phyloP scores from a whole-genome alignment of 768 basidiomycete genomes.

The Pulveroboletus sp. region DNA sequence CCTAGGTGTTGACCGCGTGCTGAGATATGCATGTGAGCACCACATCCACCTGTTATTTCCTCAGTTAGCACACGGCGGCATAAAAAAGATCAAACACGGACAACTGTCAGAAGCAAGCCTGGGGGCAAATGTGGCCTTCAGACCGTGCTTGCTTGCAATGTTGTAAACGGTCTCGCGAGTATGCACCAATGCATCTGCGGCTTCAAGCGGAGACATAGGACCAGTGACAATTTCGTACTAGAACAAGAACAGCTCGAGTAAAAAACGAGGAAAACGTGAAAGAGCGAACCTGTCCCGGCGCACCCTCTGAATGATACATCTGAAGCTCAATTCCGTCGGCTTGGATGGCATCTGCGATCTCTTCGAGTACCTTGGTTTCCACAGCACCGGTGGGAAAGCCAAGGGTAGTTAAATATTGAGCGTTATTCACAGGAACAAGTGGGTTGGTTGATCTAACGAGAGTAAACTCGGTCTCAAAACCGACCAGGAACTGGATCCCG shows the following conservation, averaged over 20 bases:
- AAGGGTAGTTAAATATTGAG: slow-evolving; percentile 44
- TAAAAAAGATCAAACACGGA: background rate
- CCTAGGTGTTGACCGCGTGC: slow-evolving; percentile 36
- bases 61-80: background rate
- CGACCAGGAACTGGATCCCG: slow-evolving; percentile 55
- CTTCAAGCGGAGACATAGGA: slow-evolving; percentile 60
- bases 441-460: slow-evolving; percentile 54
- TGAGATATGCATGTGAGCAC: slow-evolving; percentile 65
- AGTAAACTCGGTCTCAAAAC: slow-evolving; percentile 70
- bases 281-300: slow-evolving; percentile 58
- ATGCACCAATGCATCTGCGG: slow-evolving; percentile 64
- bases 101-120: slow-evolving; percentile 43
- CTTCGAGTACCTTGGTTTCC: slow-evolving; percentile 48
- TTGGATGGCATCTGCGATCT: slow-evolving; percentile 53
- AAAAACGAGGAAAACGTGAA: background rate
- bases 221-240: slow-evolving; percentile 71
- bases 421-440: slow-evolving; percentile 42
- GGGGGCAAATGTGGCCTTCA: slow-evolving; percentile 67
- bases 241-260: background rate
- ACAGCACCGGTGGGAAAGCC: slow-evolving; percentile 42
- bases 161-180: slow-evolving; percentile 69
- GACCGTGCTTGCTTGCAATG: slow-evolving; percentile 58
- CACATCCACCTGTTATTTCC: slow-evolving; percentile 43
- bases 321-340: slow-evolving; percentile 56
- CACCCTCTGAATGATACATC: slow-evolving; percentile 69